phyloP scores from a whole-genome alignment of 495 filamentous ascomycete species.

The Penicillium manginii region DNA sequence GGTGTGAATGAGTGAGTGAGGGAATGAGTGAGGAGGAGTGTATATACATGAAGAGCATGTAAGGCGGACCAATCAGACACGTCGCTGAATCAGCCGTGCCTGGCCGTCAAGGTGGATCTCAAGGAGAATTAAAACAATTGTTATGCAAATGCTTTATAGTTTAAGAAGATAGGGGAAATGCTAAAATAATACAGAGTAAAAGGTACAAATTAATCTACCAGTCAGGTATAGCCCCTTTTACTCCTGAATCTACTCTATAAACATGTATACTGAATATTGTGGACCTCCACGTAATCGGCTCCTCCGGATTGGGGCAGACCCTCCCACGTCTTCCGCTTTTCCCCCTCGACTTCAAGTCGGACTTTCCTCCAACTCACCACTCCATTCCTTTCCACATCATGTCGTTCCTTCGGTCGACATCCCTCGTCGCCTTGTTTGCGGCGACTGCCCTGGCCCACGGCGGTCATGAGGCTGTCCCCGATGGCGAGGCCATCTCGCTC shows the following conservation, averaged over 20 bases:
- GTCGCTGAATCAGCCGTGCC: slow-evolving; percentile 6
- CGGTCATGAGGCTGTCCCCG: slow-evolving; percentile 73
- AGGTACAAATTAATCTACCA: no score
- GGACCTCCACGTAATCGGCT: slow-evolving; percentile 20
- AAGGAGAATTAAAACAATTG: no score
- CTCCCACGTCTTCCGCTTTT: slow-evolving; percentile 15
- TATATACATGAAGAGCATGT: neutral
- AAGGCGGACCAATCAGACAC: neutral
- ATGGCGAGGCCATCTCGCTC: slow-evolving; percentile 72
- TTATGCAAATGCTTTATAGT: no score
- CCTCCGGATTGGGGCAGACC: slow-evolving; percentile 28
- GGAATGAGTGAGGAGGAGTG: no score
- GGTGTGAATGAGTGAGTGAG: neutral
- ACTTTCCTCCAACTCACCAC: slow-evolving; percentile 3
- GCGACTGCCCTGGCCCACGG: slow-evolving; percentile 63
- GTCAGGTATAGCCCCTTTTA: no score
- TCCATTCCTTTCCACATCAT: slow-evolving; percentile 20
- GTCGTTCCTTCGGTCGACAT: slow-evolving; percentile 13
- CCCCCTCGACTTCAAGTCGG: slow-evolving; percentile 5
- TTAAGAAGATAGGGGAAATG: neutral
- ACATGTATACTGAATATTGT: neutral
- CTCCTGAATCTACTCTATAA: no score
- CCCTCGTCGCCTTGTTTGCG: slow-evolving; percentile 29
- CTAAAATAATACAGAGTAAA: neutral
- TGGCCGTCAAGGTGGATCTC: neutral